Evolutionary conservation across 2,329 filamentous ascomycete species (phyloP), one percentile per base, ranked within the genome.

Genomic region (Botrytis porri): DNA sequence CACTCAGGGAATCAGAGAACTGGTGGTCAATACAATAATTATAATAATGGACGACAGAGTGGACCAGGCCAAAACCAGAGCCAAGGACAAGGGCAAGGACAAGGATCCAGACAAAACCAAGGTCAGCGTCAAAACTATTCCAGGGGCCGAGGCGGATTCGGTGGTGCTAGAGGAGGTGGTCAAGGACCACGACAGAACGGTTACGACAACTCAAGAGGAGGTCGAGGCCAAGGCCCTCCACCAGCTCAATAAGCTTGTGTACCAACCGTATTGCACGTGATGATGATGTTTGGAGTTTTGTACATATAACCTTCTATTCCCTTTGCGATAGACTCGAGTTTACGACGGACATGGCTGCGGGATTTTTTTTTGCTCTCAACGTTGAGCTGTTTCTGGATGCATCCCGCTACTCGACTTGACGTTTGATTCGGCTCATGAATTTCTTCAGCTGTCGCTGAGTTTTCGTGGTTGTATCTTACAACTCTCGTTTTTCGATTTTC

Each of bases 381-480:
- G 76, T 74, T 65, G 76, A 73, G 72, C 57, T 57, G 65, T 72
- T 59, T 74, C 72, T 65, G 75, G 75, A 73, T 72, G 59, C 61
- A 67, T 48, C 75, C 69, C 67, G 41, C 65, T 57, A 54, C 57
- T 45, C 71, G 66, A 61, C 73, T 73, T 73, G 73, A 73, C 75
- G 71, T 70, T 75, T 75, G 73, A 71, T 73, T 74, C 66, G 74
- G 75, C 69, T 65, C 63, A 72, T 59, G 75, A 75, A 71, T 67
- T 70, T 75, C 71, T 76, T 71, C 73, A 74, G 73, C 73, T 74
- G 64, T 75, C 69, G 71, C 72, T 72, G 71, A 69, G 65, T 74
- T 74, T 77, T 77, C 78, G 74, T 73, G 78, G 79, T 80, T 80
- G 78, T 80, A 80, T 75, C 79, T 80, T 80, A 80, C 78, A 78